Evolutionary conservation across 345 rosid species (phyloP).

Genomic region (Carallia pectinifolia): DNA sequence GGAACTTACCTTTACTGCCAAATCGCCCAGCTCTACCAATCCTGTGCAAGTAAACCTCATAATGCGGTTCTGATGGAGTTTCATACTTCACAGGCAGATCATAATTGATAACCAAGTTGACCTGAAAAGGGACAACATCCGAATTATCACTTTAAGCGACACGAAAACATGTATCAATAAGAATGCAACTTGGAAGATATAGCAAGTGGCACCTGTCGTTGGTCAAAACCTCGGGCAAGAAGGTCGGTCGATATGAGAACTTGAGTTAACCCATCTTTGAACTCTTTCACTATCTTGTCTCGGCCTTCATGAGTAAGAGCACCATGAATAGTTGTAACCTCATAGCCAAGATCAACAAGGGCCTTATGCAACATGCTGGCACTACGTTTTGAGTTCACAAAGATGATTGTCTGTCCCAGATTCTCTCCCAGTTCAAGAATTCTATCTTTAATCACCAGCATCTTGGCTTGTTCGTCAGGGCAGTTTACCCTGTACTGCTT

Average conservation of each 20-base stretch:
- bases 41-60: constrained; percentile 88
- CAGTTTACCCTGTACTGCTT: constrained; percentile 90
- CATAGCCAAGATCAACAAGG: constrained; percentile 68
- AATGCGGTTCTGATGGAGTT: constrained; percentile 59
- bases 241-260: constrained; percentile 89
- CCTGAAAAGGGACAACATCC: constrained; percentile 34
- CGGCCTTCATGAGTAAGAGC: constrained; percentile 56
- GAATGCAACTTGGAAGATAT: constrained; percentile 7
- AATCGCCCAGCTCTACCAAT: constrained; percentile 97
- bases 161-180: neutral
- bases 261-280: constrained; percentile 77
- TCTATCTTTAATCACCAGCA: constrained; percentile 68
- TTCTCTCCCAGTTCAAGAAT: constrained; percentile 83
- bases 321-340: constrained; percentile 85
- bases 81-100: constrained; percentile 69
- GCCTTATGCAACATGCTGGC: constrained; percentile 62
- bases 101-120: constrained; percentile 82
- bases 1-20: constrained; percentile 75
- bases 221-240: constrained; percentile 93
- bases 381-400: constrained; percentile 61
- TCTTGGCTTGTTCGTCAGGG: constrained; percentile 71
- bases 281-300: constrained; percentile 81
- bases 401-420: constrained; percentile 79
- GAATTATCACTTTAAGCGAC: neutral
- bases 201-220: constrained; percentile 60